phyloP scores from a whole-genome alignment of 805 yeast genomes.

The Brettanomyces bruxellensis region DNA sequence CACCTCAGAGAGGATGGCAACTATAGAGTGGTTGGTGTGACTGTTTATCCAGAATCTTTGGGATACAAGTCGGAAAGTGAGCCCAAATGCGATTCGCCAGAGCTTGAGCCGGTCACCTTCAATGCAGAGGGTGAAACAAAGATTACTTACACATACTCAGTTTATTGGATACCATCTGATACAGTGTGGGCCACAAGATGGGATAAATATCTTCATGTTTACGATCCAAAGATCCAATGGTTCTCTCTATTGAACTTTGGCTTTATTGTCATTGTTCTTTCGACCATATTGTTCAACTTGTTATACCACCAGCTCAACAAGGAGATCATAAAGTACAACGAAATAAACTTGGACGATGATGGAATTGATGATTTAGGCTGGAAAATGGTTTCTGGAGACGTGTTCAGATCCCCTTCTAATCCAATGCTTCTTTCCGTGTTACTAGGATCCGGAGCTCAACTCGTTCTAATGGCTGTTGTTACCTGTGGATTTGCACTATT shows the following conservation, averaged over 20 bases:
- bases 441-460: conserved; percentile 83
- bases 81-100: conserved; percentile 13
- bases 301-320: conserved; percentile 69
- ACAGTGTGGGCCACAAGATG: conserved; percentile 97
- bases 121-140: conserved; percentile 39
- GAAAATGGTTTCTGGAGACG: conserved; percentile 94
- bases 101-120: conserved; percentile 36
- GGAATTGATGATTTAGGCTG: conserved; percentile 92
- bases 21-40: conserved; percentile 86
- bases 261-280: conserved; percentile 66
- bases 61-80: conserved; percentile 9
- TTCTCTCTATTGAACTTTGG: conserved; percentile 84
- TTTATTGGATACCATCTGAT: conserved; percentile 55
- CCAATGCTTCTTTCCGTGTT: conserved; percentile 68
- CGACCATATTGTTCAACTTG: conserved; percentile 70
- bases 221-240: conserved; percentile 94
- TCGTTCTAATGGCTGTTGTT: conserved; percentile 63
- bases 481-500: conserved; percentile 77
- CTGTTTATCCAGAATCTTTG: conserved; percentile 60
- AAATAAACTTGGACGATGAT: conserved; percentile 77
- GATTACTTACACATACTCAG: conserved; percentile 82
- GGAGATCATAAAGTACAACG: conserved; percentile 85
- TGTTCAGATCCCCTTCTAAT: conserved; percentile 73
- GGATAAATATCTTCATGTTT: conserved; percentile 91
- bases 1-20: conserved; percentile 61